Base-by-base conservation (phyloP, 441 rosid genomes). In the Populus trichocarpa region DNA sequence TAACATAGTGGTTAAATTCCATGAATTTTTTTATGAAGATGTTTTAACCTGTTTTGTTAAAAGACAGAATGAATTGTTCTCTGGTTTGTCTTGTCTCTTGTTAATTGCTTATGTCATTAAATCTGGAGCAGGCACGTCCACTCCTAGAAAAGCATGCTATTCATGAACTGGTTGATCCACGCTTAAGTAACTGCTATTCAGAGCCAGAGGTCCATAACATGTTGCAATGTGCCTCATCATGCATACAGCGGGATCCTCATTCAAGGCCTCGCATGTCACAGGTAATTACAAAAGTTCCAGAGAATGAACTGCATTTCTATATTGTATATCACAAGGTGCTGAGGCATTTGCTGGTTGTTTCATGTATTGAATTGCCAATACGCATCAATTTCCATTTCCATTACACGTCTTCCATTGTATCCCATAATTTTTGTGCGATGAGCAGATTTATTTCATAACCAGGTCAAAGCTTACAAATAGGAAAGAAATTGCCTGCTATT, bases 241-340 rank as follows among this genome's bases (percentile, higher is more conserved):
- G 98, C 88, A 89, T 96, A 59, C 85, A 88, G 25, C 88, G 94
- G 68, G 97, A 96, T 79, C 95, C 98, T 67, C 86, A 78, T 75
- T 82, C 85, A 67, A 90, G 99, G 90, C 98, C 98, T 35, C 96
- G 99, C n/a, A 89, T 96, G 91, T 94, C 99, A 79, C 98, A 96
- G 97, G 99, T 96, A 53, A 42, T 82, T 57, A 28, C 50, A 61
- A 8, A 25, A 3, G 20, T 46, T 28, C 14, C 26, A 12, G 23
- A 12, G 30, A 10, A 9, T 65, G 16, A 22, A 11, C 28, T 23
- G 28, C 32, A 65, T 65, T 65, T 65, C 23, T 8, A 65, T 46
- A 46, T 46, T 4, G 57, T 38, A 38, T 38, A 38, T 8, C 42
- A 38, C 11, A 14, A 46, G 57, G 18, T 42, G 16, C 53, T 3